These are phyloP conservation scores for Microsporum canis DNA, from an alignment of 2,329 filamentous ascomycete species.

Conservation along the genomic window DNA sequence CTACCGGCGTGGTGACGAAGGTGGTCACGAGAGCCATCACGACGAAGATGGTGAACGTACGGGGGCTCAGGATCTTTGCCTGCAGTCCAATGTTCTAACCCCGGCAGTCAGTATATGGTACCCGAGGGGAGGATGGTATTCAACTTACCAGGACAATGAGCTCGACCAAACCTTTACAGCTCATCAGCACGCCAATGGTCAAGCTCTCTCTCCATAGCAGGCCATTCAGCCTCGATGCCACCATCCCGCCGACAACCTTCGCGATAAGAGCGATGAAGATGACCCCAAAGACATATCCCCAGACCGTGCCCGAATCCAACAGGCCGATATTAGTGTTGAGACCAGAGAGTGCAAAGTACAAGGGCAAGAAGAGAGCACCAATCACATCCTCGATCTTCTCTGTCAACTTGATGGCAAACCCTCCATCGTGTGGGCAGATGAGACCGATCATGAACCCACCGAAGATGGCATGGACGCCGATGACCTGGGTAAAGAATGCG, in stretches of 20 bases:
- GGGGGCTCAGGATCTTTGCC: constrained; percentile 64
- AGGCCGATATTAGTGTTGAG: constrained; percentile 79
- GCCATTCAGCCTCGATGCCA: constrained; percentile 64
- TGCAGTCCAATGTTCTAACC: constrained; percentile 64
- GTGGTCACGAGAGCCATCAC: constrained; percentile 88
- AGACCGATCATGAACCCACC: constrained; percentile 82
- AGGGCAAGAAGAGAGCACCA: constrained; percentile 67
- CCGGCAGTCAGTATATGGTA: neutral
- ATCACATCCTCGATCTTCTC: constrained; percentile 93
- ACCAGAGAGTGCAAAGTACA: constrained; percentile 90
- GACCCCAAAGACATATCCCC: constrained; percentile 81
- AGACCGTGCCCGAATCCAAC: constrained; percentile 67
- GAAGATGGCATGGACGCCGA: constrained; percentile 90
- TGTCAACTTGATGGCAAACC: constrained; percentile 76
- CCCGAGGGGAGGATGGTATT: neutral
- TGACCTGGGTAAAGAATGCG: constrained; percentile 78
- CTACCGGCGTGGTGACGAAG: constrained; percentile 69
- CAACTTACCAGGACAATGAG: constrained; percentile 72
- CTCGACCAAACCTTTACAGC: constrained; percentile 90
- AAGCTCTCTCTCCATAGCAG: constrained; percentile 85
- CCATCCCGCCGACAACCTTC: constrained; percentile 71
- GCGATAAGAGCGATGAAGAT: constrained; percentile 70
- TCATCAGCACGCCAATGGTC: constrained; percentile 83
- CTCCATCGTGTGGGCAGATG: constrained; percentile 51
- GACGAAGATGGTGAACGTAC: constrained; percentile 88